Conservation (phyloP, 345 rosid genomes). For the Camelina hispida region DNA sequence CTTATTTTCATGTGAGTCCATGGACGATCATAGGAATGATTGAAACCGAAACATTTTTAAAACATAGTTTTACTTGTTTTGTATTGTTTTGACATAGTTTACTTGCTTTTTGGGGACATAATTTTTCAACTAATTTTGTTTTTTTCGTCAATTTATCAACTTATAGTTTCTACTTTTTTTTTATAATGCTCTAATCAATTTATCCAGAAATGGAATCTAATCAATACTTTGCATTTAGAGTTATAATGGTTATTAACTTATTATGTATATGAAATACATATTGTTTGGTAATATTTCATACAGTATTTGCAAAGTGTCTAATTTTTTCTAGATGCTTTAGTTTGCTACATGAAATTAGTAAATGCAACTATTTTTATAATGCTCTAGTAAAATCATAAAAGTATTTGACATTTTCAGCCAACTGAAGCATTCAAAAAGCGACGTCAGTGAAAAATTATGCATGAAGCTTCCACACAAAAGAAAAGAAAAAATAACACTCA, state of each 20-base stretch:
- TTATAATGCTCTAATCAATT: too few relatives aligned
- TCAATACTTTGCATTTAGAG: too few relatives aligned
- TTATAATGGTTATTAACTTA: too few relatives aligned
- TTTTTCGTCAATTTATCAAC: background rate
- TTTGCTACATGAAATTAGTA: background rate
- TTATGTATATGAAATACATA: too few relatives aligned
- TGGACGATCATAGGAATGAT: conserved; percentile 24
- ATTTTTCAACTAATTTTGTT: background rate
- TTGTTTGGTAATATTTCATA: too few relatives aligned
- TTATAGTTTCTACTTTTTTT: too few relatives aligned
- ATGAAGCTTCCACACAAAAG: conserved; percentile 1
- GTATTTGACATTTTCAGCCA: background rate
- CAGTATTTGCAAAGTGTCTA: too few relatives aligned
- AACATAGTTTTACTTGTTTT: background rate
- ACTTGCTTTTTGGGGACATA: background rate
- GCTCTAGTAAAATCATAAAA: background rate
- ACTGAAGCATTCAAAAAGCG: conserved; percentile 15
- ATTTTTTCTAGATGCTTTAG: background rate
- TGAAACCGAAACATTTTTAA: conserved; percentile 19
- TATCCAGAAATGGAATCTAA: background rate
- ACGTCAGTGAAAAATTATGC: conserved; percentile 13
- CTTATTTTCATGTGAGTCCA: conserved; percentile 20
- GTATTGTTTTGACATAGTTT: background rate
- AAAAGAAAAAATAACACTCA: background rate
- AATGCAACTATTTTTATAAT: background rate